Base-by-base conservation (phyloP, 768 basidiomycete species). In the Inosperma sp. region DNA sequence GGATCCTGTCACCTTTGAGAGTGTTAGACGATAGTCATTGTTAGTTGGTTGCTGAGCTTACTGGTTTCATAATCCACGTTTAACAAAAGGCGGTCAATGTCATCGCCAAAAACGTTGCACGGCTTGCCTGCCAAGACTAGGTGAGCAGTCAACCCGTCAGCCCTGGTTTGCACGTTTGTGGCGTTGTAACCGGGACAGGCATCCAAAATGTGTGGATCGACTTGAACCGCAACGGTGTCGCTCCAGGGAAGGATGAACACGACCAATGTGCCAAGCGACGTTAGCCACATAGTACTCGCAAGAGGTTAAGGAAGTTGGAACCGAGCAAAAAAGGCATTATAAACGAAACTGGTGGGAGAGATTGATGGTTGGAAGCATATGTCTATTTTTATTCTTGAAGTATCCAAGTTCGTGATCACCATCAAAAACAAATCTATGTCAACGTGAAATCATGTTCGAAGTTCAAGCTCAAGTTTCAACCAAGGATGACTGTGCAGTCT, bases 171-270 rank as follows among this genome's bases (percentile, higher is more conserved):
- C 16, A 83, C 71, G 49, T 79, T 75, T 3, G 62, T 66, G 8
- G 76, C 77, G 7, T 67, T 70, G 63, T 86, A 84, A 13, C 84
- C 83, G 1, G 82, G 74, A 60, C 83, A 86, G 1, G 76, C 73
- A 57, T 83, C 81, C 30, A 83, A 71, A 6, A 69, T 60, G 13
- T 58, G 54, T 4, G 72, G 69, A 49, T 70, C 63, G 22, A 67
- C 63, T 26, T 51, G 50, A 3, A 60, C 49, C 16, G 50, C 42
- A 6, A 44, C 29, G 14, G 57, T 60, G 14, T 36, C 34, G 29
- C 29, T n/a, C 16, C 19, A 41, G 8, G 43, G 21, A 3, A 44
- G 45, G 8, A 29, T 14, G 16, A 48, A 46, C 35, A 25, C 29
- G 19, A 42, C 35, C 13, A 44, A 19, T 22, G 39, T 14, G 23